Base-by-base conservation (phyloP, 2,329 filamentous ascomycete species). In the Fusarium heterosporum region DNA sequence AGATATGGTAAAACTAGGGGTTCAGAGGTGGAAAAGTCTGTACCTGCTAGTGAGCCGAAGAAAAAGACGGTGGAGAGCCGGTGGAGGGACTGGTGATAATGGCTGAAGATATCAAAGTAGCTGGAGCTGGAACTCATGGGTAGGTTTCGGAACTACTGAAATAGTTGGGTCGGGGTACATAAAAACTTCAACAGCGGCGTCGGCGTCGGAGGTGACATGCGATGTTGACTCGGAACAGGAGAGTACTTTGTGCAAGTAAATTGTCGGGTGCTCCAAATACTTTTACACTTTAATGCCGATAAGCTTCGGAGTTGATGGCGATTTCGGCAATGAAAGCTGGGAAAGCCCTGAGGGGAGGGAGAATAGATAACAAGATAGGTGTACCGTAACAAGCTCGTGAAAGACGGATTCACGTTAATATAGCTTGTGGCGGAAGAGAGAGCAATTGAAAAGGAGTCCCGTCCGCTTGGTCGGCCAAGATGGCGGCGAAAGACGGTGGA, bases 41-140 rank as follows among this genome's bases (percentile, higher is more conserved):
- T 68, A 68, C 64, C 65, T 68, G 64, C 65, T 68, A 68, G 65
- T 65, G 64, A 65, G 47, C 53, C 48, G 59, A 45, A 55, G 57
- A 63, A 69, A 72, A 67, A 72, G 67, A 71, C 67, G 68, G 67
- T 71, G 67, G 67, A 62, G 69, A 72, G 70, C 64, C 53, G 51
- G 65, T 64, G 65, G 67, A 68, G 64, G 66, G 46, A 57, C 45
- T 57, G 67, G 54, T 63, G 67, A 54, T 57, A 60, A 61, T 67
- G 55, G 55, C 65, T 68, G 61, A 69, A 59, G 52, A 56, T 66
- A 69, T 68, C 50, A 34, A 69, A 69, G 43, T 60, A 50, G 50
- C 55, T 60, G 30, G 40, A 66, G 42, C 42, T 54, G 39, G 36
- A 54, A 41, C 62, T 63, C 51, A 60, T 55, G 43, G 56, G 57